A percentile compares a stretch with the other conserved stretches of the same genome.
phyloP scores from a whole-genome alignment of 1,284 basidiomycete species.

The Grifola frondosa region DNA sequence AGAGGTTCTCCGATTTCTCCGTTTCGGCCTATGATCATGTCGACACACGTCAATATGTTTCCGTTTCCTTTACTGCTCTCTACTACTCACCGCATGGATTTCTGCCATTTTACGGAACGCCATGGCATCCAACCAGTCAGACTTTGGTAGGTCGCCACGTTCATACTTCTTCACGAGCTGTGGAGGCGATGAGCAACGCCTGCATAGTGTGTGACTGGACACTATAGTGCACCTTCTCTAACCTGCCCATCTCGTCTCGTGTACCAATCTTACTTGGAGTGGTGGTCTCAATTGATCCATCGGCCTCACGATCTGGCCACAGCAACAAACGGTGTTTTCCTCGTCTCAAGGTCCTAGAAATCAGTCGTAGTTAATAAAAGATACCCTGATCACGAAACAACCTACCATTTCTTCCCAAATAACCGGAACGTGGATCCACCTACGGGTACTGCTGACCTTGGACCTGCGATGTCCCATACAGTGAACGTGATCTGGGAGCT shows the following conservation, averaged over 20 bases:
- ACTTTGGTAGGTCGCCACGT: constrained; percentile 88
- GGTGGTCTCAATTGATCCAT: constrained; percentile 76
- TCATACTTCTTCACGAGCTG: constrained; percentile 96
- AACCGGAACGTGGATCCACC: constrained; percentile 89
- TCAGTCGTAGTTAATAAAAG: background rate
- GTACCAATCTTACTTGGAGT: constrained; percentile 85
- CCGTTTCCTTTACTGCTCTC: background rate
- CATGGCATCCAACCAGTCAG: constrained; percentile 95
- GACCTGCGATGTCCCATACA: constrained; percentile 89
- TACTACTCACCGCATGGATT: constrained; percentile 73
- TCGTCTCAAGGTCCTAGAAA: constrained; percentile 75
- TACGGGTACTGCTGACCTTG: constrained; percentile 72
- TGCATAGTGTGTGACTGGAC: background rate
- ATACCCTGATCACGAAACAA: constrained; percentile 5
- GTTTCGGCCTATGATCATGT: constrained; percentile 66
- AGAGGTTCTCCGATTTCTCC: constrained; percentile 85
- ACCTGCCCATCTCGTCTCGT: constrained; percentile 89
- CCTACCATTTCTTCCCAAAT: constrained; percentile 89
- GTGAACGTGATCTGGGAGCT: constrained; percentile 91
- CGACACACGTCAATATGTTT: background rate
- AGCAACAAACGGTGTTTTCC: constrained; percentile 89
- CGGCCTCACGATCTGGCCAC: constrained; percentile 83
- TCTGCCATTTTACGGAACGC: constrained; percentile 93
- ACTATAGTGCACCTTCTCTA: constrained; percentile 75
- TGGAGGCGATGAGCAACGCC: background rate